A percentile compares a stretch with the other conserved stretches of the same genome.
Conservation (phyloP, 2,329 filamentous ascomycete genomes). For the Cytospora piceicola region DNA sequence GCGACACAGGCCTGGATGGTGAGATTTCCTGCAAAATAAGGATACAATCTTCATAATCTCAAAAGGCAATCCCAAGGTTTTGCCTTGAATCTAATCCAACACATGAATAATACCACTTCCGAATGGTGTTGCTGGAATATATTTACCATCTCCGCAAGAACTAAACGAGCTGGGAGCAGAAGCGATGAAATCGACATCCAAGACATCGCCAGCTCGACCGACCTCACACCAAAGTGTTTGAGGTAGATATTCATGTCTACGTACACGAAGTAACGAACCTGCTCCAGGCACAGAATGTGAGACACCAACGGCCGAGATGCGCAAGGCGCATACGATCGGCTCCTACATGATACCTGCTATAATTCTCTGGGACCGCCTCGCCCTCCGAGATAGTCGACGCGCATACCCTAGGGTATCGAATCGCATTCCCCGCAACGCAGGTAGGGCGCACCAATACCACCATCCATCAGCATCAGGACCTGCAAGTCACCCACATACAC, state of each 20-base stretch:
- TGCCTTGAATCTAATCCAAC: too few species aligned
- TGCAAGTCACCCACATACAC: neutral
- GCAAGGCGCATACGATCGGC: constrained; percentile 11
- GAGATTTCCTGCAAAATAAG: too few species aligned
- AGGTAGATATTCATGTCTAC: neutral
- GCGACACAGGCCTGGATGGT: neutral
- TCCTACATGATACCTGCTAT: neutral
- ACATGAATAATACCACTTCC: too few species aligned
- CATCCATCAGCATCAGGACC: neutral
- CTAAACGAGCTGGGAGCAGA: neutral
- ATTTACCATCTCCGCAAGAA: neutral
- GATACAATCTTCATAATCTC: too few species aligned
- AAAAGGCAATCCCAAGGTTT: too few species aligned
- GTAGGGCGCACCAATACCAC: neutral
- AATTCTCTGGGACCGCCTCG: neutral
- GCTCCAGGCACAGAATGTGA: constrained; percentile 19
- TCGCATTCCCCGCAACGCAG: neutral
- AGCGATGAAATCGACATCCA: neutral
- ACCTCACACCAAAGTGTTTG: constrained; percentile 14
- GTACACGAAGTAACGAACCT: neutral
- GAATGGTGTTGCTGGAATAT: too few species aligned
- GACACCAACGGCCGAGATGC: constrained; percentile 24
- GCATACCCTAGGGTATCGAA: neutral
- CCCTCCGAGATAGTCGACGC: neutral
- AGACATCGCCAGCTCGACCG: constrained; percentile 19